These are phyloP conservation scores for Vicia faba DNA, from an alignment of 306 rosid species.

Conservation along the genomic window DNA sequence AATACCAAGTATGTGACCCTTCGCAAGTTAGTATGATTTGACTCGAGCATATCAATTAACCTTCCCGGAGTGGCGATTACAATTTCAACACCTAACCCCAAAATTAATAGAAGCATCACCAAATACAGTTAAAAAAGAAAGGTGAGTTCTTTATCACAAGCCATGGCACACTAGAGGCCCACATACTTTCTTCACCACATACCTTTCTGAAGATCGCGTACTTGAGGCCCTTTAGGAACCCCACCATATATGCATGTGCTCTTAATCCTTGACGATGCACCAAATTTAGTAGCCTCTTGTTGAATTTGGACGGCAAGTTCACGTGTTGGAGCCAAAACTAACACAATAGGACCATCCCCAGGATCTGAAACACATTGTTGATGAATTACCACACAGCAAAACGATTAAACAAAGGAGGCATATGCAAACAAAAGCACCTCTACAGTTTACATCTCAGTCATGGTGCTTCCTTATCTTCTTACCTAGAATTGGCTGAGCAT, in stretches of 20 bases:
- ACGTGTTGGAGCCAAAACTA: slow-evolving; percentile 96
- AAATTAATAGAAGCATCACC: slow-evolving; percentile 22
- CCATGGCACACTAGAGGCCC: too few species aligned
- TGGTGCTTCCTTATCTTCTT: slow-evolving; percentile 21
- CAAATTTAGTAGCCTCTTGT: slow-evolving; percentile 92
- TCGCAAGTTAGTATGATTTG: slow-evolving; percentile 94
- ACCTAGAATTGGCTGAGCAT: slow-evolving; percentile 95
- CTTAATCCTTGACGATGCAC: slow-evolving; percentile 95
- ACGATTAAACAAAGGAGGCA: slow-evolving; percentile 6
- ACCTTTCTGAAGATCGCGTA: slow-evolving; percentile 99
- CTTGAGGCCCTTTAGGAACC: slow-evolving; percentile 99
- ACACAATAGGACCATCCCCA: slow-evolving; percentile 98
- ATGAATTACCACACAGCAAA: slow-evolving; percentile 16
- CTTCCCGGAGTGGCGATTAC: slow-evolving; percentile 98
- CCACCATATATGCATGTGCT: slow-evolving; percentile 97
- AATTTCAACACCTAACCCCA: slow-evolving; percentile 84
- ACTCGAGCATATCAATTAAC: slow-evolving; percentile 98
- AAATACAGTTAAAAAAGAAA: slow-evolving; percentile 14
- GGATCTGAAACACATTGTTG: slow-evolving; percentile 56
- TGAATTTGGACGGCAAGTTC: slow-evolving; percentile 98
- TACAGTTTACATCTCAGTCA: slow-evolving; percentile 25
- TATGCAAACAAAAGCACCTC: slow-evolving; percentile 8
- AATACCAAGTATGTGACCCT: slow-evolving; percentile 95
- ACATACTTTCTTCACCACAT: slow-evolving; percentile 48
- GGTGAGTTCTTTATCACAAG: slow-evolving; percentile 20